Evolutionary conservation across 345 rosid genomes (phyloP).

Genomic region (Gossypium stocksii): DNA sequence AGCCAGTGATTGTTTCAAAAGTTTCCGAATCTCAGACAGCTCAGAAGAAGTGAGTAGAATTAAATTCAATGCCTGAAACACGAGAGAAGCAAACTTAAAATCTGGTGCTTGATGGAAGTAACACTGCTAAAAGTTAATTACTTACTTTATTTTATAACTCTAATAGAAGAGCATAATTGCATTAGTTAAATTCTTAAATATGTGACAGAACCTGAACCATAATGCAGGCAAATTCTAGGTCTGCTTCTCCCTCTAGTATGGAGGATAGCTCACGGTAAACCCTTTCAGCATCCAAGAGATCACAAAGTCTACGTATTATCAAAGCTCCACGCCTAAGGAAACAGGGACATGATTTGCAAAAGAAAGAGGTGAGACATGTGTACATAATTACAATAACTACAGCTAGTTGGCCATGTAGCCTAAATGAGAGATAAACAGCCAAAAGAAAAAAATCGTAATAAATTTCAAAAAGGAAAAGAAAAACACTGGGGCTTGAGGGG

Average conservation of each 20-base stretch:
- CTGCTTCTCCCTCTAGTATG: constrained; percentile 94
- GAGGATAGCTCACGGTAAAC: constrained; percentile 85
- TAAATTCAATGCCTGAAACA: constrained; percentile 85
- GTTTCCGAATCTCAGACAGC: constrained; percentile 69
- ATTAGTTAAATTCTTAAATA: background rate
- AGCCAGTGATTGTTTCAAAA: constrained; percentile 78
- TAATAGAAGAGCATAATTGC: background rate
- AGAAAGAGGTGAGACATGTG: constrained; percentile 14
- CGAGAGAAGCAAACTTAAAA: background rate
- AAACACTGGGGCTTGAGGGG: background rate
- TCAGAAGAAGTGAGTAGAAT: constrained; percentile 98
- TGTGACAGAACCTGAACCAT: constrained; percentile 89
- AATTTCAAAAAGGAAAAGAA: too few relatives aligned
- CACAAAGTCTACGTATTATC: constrained; percentile 88
- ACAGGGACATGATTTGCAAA: constrained; percentile 14
- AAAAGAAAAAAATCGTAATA: background rate
- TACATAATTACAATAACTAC: constrained; percentile 9
- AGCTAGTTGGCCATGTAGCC: background rate
- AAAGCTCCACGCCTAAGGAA: constrained; percentile 87
- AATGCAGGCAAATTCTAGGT: constrained; percentile 87
- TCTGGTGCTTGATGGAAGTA: background rate
- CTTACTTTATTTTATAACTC: background rate
- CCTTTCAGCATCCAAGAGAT: constrained; percentile 91
- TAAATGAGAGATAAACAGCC: background rate
- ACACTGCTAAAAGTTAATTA: background rate